Conservation (phyloP, 2,329 filamentous ascomycete genomes). For the Colletotrichum sp. region DNA sequence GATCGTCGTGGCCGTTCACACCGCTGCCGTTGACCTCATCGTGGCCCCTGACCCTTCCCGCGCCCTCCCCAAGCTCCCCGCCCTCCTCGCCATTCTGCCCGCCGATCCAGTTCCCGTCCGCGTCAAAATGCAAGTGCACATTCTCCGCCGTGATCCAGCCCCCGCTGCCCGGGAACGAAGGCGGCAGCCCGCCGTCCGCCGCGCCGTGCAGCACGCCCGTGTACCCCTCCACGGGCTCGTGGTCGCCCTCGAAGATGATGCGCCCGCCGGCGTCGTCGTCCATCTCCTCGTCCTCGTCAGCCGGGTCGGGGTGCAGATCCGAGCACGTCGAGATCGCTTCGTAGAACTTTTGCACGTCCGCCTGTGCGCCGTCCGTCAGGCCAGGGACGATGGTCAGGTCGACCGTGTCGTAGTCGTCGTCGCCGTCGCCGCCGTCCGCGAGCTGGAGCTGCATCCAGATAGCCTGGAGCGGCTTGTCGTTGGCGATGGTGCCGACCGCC, state of each 20-base stretch:
- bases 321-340: constrained; percentile 76
- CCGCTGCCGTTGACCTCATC: constrained; percentile 58
- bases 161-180: constrained; percentile 73
- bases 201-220: constrained; percentile 57
- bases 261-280: constrained; percentile 57
- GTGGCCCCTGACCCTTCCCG: constrained; percentile 59
- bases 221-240: constrained; percentile 61
- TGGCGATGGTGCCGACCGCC: constrained; percentile 49
- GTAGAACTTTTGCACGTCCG: constrained; percentile 56
- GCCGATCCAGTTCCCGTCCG: constrained; percentile 78
- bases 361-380: constrained; percentile 25
- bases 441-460: constrained; percentile 75
- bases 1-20: constrained; percentile 45
- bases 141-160: constrained; percentile 95
- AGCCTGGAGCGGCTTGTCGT: constrained; percentile 44
- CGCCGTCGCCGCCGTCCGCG: constrained; percentile 56
- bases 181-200: constrained; percentile 59
- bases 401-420: constrained; percentile 67
- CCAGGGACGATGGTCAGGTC: constrained; percentile 71
- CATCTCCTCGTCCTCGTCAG: constrained; percentile 57
- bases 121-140: constrained; percentile 82
- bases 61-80: constrained; percentile 67
- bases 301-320: constrained; percentile 75
- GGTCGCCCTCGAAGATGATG: constrained; percentile 63
- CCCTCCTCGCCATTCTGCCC: constrained; percentile 39